Conservation (phyloP, 257 asterid species). For the Solanum ahanhuiri region DNA sequence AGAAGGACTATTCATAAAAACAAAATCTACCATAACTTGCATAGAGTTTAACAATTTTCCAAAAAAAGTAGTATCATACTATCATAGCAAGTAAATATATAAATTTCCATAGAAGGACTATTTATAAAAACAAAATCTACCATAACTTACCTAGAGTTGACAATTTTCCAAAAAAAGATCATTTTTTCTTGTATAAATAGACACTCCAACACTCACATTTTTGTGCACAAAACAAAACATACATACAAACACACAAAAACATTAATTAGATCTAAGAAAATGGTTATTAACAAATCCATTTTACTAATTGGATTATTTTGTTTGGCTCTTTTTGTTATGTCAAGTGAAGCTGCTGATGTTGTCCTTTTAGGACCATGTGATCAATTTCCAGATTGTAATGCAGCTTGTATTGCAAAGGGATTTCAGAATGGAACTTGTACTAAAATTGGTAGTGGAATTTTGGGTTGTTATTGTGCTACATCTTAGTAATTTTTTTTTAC, state of each 20-base stretch:
- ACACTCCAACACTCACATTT: neutral
- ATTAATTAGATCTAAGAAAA: neutral
- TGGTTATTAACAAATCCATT: neutral
- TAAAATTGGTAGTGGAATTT: neutral
- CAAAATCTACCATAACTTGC: neutral
- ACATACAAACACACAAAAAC: neutral
- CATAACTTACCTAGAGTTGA: neutral
- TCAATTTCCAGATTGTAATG: conserved; percentile 1
- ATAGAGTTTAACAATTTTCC: too few relatives aligned
- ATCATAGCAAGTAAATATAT: neutral
- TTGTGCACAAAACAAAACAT: neutral
- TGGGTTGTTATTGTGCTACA: neutral
- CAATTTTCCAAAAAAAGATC: neutral
- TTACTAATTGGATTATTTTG: neutral
- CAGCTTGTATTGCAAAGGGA: neutral
- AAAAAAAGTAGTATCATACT: too few relatives aligned
- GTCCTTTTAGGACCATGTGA: neutral
- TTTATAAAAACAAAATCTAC: neutral
- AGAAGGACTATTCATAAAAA: neutral
- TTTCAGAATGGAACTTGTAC: neutral
- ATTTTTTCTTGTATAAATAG: neutral
- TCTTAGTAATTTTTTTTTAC: neutral
- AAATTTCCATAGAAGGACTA: neutral
- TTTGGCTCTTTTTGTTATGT: neutral
- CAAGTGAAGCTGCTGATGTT: neutral